Conservation (phyloP, 108 stramenopile species). For the Skeletonema tropicum region DNA sequence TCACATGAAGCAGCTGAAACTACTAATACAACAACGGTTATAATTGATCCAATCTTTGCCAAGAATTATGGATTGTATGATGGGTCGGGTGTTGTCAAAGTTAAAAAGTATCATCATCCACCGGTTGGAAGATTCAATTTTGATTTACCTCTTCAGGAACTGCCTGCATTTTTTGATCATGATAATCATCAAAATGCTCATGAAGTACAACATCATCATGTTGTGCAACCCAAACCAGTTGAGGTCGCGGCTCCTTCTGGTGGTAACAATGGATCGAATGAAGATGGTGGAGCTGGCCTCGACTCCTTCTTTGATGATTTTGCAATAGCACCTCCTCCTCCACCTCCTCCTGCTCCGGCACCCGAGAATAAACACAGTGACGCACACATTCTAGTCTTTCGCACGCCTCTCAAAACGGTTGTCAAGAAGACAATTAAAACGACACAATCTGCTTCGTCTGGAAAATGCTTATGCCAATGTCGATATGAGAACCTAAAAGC, state of each 20-base stretch:
- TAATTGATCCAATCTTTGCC: slow-evolving; percentile 49
- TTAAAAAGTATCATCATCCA: slow-evolving; percentile 48
- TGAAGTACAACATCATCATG: not conserved
- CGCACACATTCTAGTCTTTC: slow-evolving; percentile 17
- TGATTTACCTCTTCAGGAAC: slow-evolving; percentile 29
- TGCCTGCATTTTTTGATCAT: slow-evolving; percentile 41
- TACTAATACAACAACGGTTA: slow-evolving; percentile 1
- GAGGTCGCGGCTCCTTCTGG: not conserved
- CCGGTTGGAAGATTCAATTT: slow-evolving; percentile 39
- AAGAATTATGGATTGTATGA: slow-evolving; percentile 37
- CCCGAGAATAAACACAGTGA: slow-evolving; percentile 15
- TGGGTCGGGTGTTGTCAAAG: slow-evolving; percentile 21
- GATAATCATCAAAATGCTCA: slow-evolving; percentile 2
- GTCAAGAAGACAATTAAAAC: slow-evolving; percentile 27
- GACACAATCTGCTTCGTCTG: not conserved
- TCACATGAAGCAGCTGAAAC: not conserved
- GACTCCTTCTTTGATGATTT: slow-evolving; percentile 54
- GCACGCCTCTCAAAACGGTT: slow-evolving; percentile 49
- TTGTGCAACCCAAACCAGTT: not conserved
- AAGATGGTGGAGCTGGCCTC: slow-evolving; percentile 25
- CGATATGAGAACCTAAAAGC: slow-evolving; percentile 28
- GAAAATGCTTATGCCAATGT: slow-evolving; percentile 42
- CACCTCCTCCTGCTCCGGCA: not conserved
- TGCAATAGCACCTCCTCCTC: slow-evolving; percentile 15
- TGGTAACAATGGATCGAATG: slow-evolving; percentile 7